These are phyloP conservation scores for Herpetospermum pedunculosum DNA, from an alignment of 306 rosid species.

Conservation along the genomic window DNA sequence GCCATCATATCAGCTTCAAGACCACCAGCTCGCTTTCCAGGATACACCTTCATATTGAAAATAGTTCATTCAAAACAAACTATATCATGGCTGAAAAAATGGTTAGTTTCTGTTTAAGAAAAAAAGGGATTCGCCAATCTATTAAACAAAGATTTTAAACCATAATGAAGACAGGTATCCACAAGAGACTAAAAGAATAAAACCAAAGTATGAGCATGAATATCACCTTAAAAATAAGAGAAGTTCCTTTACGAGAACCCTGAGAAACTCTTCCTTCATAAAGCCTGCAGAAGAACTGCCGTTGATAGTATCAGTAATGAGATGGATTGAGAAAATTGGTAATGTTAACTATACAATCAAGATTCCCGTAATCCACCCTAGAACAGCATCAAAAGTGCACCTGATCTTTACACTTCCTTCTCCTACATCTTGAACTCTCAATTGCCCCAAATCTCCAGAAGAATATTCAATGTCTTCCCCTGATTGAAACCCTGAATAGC, in stretches of 20 bases:
- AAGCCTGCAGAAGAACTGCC: constrained; percentile 71
- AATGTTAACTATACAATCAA: not conserved
- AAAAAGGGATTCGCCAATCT: too few relatives aligned
- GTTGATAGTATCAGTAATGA: constrained; percentile 35
- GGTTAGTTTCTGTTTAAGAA: too few relatives aligned
- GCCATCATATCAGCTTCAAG: constrained; percentile 92
- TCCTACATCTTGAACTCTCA: constrained; percentile 73
- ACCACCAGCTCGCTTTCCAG: constrained; percentile 79
- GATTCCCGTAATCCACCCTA: not conserved
- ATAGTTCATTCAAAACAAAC: not conserved
- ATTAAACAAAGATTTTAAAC: too few relatives aligned
- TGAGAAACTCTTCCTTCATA: constrained; percentile 85
- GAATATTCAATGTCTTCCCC: constrained; percentile 33
- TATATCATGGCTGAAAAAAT: not conserved
- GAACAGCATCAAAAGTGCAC: constrained; percentile 17
- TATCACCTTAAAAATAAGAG: constrained; percentile 68
- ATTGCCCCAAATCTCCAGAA: constrained; percentile 34
- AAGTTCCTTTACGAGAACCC: constrained; percentile 58
- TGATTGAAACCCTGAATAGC: constrained; percentile 45
- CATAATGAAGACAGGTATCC: not conserved
- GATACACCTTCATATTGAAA: constrained; percentile 57
- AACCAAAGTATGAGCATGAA: not conserved
- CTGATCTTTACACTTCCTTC: constrained; percentile 86
- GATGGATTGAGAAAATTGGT: not conserved
- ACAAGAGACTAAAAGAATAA: not conserved